Base-by-base conservation (phyloP, 1,284 basidiomycete genomes). In the Hemileia vastatrix region DNA sequence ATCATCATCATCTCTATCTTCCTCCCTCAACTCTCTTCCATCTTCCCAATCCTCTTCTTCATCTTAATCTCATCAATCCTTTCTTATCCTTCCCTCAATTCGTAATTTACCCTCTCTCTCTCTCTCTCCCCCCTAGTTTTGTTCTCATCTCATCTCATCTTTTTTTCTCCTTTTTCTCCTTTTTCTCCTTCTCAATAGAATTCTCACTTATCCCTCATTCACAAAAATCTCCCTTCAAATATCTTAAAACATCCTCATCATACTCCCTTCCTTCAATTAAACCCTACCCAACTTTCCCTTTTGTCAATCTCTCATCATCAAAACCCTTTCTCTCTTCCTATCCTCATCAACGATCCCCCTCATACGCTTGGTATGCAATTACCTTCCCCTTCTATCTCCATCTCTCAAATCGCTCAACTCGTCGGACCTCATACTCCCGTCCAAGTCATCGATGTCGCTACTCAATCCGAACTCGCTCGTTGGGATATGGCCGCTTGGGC, bases 401-500 rank as follows among this genome's bases (percentile, higher is more conserved):
- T 59, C 27, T n/a, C 18, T n/a, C 33, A 59, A 40, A 59, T 59
- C 36, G 32, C 57, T 27, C 9, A 59, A 36, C 33, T 59, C 4
- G 57, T 59, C 15, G 57, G 57, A 33, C 49, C 33, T 18, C 32
- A 51, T 13, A 59, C 57, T 3, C 57, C 57, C n/a, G 49, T 59
- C n/a, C 49, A 59, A 43, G 57, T 59, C n/a, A 59, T 59, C 57
- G 77, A 78, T 63, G 76, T 76, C 8, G 75, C 72, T 6, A 74
- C 71, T 3, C 77, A 78, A 40, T 73, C 76, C 32, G 73, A 73
- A 1, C 69, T 74, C 8, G 62, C 70, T 24, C 67, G 70, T 5
- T 97, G 94, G 93, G 90, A 86, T 6, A 78, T 98, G 6, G 83
- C 82, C 8, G 86, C 85, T 75, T 98, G 94, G 94, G 88, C 86